Conservation (phyloP, 2,329 filamentous ascomycete species). For the Alternaria arborescens region DNA sequence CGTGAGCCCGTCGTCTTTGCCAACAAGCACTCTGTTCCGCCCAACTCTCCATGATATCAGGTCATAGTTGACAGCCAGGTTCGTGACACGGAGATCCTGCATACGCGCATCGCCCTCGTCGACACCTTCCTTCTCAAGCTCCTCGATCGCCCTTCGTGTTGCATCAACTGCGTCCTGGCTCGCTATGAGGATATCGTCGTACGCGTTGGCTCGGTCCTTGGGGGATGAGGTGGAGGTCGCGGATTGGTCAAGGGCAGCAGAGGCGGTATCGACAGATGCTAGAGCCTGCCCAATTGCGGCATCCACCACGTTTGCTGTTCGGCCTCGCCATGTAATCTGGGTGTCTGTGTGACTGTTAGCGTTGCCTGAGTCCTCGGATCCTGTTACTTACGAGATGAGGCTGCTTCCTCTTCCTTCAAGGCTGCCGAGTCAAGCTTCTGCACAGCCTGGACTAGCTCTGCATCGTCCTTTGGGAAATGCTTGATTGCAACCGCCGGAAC, state of each 20-base stretch:
- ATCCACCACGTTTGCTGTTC: slow-evolving; percentile 89
- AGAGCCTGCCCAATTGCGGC: slow-evolving; percentile 88
- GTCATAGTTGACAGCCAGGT: slow-evolving; percentile 92
- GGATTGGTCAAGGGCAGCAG: slow-evolving; percentile 59
- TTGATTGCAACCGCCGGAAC: slow-evolving; percentile 80
- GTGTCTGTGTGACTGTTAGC: slow-evolving; percentile 49
- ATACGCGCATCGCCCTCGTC: slow-evolving; percentile 84
- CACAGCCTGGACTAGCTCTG: slow-evolving; percentile 70
- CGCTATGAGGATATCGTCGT: slow-evolving; percentile 87
- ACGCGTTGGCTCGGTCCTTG: slow-evolving; percentile 81
- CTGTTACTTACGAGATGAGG: slow-evolving; percentile 57
- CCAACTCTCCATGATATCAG: slow-evolving; percentile 95
- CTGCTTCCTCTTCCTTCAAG: slow-evolving; percentile 57
- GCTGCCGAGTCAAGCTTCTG: slow-evolving; percentile 71
- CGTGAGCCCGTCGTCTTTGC: slow-evolving; percentile 78
- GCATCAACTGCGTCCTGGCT: slow-evolving; percentile 95
- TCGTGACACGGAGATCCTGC: slow-evolving; percentile 91
- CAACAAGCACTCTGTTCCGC: slow-evolving; percentile 87
- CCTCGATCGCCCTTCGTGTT: slow-evolving; percentile 91
- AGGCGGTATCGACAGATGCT: slow-evolving; percentile 69
- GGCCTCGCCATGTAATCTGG: slow-evolving; percentile 83
- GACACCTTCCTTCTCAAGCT: slow-evolving; percentile 82
- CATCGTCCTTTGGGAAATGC: slow-evolving; percentile 74
- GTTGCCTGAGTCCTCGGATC: not conserved
- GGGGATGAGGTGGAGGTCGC: slow-evolving; percentile 54